Base-by-base conservation (phyloP, 768 basidiomycete species). In the Suillus subluteus region DNA sequence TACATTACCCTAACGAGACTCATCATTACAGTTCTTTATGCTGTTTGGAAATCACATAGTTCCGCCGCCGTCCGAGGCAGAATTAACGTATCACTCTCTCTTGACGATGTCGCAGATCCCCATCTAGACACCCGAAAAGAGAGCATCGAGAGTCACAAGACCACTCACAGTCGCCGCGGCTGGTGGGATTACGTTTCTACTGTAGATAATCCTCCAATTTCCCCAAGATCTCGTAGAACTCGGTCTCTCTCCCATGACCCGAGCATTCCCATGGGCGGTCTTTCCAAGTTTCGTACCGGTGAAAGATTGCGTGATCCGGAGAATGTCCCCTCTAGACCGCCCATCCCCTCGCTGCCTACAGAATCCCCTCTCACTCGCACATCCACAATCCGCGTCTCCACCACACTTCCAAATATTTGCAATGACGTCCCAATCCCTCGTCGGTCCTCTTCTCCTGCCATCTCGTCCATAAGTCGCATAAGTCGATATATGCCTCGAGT, bases 101-200 rank as follows among this genome's bases (percentile, higher is more conserved):
- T 82, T 70, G 82, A 83, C 48, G 82, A 83, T 50, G 69, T 79
- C 37, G 73, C 73, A 72, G 67, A 69, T 70, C 67, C 48, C 44
- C 67, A 59, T 30, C 8, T 30, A 2, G 67, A 54, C 44, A 63
- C 13, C 5, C 52, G 64, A 50, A 66, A 44, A 55, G 61, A 70
- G 30, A 46, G 46, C 40, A 44, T 38, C 21, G 59, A 62, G 62
- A 68, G 48, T 16, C 32, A 35, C 11, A 56, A 56, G 41, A 61
- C 41, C 30, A 41, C 58, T 26, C 62, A 61, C 62, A 70, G 69
- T 37, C 79, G 76, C 37, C 77, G 83, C 32, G 83, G 81, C 7
- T 87, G 87, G 86, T 87, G 85, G 85, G 84, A 87, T 69, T 84
- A 86, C 71, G 81, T 84, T 6, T 79, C 83, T 23, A 70, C 79